phyloP scores from a whole-genome alignment of 2,329 filamentous ascomycete genomes.

The Cercospora zeina region DNA sequence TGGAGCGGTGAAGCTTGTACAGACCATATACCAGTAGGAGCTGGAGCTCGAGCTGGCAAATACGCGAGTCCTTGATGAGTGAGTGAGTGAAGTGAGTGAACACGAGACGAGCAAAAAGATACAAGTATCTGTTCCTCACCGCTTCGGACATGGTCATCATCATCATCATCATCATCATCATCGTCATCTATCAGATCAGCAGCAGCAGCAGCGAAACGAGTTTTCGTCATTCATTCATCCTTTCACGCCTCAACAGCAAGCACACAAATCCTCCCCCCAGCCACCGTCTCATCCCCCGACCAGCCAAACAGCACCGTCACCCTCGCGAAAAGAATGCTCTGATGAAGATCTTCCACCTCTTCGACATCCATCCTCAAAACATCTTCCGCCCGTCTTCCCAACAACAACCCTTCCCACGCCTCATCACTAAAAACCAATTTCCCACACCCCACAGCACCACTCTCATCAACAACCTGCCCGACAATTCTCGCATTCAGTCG shows the following conservation, averaged over 20 bases:
- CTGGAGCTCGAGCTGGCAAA: background rate
- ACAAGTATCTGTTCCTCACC: no score
- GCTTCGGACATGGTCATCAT: background rate
- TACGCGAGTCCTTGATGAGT: no score
- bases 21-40: no score
- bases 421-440: constrained; percentile 56
- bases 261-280: constrained; percentile 40
- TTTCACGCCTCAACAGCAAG: constrained; percentile 4
- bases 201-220: background rate
- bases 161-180: no score
- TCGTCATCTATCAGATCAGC: background rate
- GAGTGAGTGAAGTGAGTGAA: no score
- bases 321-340: constrained; percentile 54
- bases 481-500: constrained; percentile 49
- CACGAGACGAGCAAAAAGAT: no score
- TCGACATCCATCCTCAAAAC: constrained; percentile 46
- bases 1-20: no score
- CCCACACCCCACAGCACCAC: constrained; percentile 52
- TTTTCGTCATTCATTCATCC: no score
- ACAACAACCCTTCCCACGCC: constrained; percentile 57
- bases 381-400: constrained; percentile 49
- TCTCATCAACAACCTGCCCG: constrained; percentile 56
- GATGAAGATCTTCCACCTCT: constrained; percentile 53
- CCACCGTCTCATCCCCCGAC: constrained; percentile 41
- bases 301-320: constrained; percentile 59